Evolutionary conservation across 2,329 filamentous ascomycete genomes (phyloP).

Genomic region (Whalleya microplaca): DNA sequence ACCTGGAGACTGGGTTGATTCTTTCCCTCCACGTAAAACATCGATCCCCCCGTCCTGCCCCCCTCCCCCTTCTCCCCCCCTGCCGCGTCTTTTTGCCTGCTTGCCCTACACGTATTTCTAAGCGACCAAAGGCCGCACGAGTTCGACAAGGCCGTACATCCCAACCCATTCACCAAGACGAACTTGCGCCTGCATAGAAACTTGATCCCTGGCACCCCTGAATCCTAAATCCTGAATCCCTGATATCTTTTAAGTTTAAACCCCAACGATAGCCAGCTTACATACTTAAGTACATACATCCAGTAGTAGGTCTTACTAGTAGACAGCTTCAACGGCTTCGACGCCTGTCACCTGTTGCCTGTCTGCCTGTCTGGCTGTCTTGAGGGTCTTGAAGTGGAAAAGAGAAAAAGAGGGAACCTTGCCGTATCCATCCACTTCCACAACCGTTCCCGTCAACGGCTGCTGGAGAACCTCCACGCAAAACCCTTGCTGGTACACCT

Average conservation of each 20-base stretch:
- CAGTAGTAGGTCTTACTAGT: too few species aligned
- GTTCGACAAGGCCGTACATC: not conserved
- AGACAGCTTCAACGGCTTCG: slow-evolving; percentile 21
- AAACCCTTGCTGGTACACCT: slow-evolving; percentile 17
- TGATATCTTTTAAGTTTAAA: not conserved
- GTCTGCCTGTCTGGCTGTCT: too few species aligned
- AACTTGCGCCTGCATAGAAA: not conserved
- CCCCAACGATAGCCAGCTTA: slow-evolving; percentile 8
- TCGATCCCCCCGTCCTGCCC: slow-evolving; percentile 18
- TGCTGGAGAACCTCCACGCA: slow-evolving; percentile 26
- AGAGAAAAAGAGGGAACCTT: slow-evolving; percentile 15
- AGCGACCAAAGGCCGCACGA: not conserved
- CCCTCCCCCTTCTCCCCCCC: too few species aligned
- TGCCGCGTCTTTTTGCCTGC: slow-evolving; percentile 13
- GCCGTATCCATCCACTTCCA: slow-evolving; percentile 2
- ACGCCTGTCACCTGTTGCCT: too few species aligned
- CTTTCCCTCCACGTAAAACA: slow-evolving; percentile 24
- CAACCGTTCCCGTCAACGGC: slow-evolving; percentile 24
- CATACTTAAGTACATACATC: too few species aligned
- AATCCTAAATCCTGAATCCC: not conserved
- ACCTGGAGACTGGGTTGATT: slow-evolving; percentile 11
- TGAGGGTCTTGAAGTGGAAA: not conserved
- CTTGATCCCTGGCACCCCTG: not conserved
- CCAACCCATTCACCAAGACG: not conserved
- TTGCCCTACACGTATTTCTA: not conserved